Evolutionary conservation across 2,329 filamentous ascomycete genomes (phyloP).

Genomic region (Verticillium dahliae): DNA sequence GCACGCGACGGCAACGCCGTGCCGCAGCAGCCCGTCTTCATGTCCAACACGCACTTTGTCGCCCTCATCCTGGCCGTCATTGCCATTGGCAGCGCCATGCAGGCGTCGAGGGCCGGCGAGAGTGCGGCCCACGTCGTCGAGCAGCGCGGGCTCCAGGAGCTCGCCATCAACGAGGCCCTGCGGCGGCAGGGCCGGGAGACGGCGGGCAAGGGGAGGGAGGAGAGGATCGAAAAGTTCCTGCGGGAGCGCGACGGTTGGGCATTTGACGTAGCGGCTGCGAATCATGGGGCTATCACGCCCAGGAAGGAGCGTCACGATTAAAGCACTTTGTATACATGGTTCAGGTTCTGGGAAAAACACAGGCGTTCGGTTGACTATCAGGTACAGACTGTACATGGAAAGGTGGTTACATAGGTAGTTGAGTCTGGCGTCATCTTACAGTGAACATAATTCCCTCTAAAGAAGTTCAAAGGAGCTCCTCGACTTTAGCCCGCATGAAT

Average conservation of each 20-base stretch:
- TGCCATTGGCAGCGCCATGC: constrained; percentile 62
- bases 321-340: background rate
- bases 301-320: background rate
- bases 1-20: constrained; percentile 34
- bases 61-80: constrained; percentile 59
- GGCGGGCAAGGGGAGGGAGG: constrained; percentile 48
- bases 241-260: constrained; percentile 55
- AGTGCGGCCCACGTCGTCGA: constrained; percentile 58
- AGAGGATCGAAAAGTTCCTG: constrained; percentile 72
- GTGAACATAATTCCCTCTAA: background rate
- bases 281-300: background rate
- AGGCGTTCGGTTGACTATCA: background rate
- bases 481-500: constrained; percentile 30
- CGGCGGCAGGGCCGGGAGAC: constrained; percentile 45
- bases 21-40: constrained; percentile 50
- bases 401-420: constrained; percentile 1
- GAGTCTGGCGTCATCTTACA: constrained; percentile 4
- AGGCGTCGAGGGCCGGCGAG: constrained; percentile 62
- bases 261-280: constrained; percentile 22
- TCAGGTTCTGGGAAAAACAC: background rate
- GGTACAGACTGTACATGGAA: background rate
- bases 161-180: constrained; percentile 57
- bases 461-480: constrained; percentile 6
- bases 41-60: constrained; percentile 76
- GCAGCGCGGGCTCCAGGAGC: constrained; percentile 58